Percentiles rank a stretch among this genome's conserved stretches.
These are phyloP conservation scores for Solanum sejunctum DNA, from an alignment of 257 asterid genomes.

Conservation along the genomic window DNA sequence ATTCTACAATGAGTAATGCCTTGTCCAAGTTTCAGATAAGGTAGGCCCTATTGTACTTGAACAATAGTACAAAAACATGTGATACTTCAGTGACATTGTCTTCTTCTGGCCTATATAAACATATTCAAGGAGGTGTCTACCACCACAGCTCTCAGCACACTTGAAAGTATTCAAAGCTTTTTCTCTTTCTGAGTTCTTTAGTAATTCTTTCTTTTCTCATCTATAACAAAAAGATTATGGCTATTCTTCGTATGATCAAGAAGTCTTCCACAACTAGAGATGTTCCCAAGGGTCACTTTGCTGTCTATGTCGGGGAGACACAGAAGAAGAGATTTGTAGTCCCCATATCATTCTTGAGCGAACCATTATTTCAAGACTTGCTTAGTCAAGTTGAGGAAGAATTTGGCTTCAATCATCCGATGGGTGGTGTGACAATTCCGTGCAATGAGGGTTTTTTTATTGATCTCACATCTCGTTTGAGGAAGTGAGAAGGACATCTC, in stretches of 20 bases:
- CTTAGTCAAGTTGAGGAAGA: constrained; percentile 26
- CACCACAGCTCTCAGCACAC: neutral
- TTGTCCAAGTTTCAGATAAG: neutral
- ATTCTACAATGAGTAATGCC: neutral
- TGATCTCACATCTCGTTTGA: constrained; percentile 17
- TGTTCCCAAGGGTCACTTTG: constrained; percentile 49
- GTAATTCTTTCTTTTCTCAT: neutral
- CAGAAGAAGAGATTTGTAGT: constrained; percentile 24
- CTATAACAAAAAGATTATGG: neutral
- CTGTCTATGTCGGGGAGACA: constrained; percentile 39
- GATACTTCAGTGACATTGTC: neutral
- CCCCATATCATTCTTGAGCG: constrained; percentile 24
- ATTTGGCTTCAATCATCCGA: constrained; percentile 36
- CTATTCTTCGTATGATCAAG: neutral
- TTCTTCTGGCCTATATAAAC: neutral
- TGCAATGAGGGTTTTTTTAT: constrained; percentile 24
- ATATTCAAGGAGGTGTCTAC: neutral
- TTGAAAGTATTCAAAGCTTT: neutral
- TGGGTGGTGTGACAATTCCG: constrained; percentile 52
- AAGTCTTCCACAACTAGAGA: neutral
- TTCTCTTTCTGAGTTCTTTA: neutral
- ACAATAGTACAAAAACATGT: neutral
- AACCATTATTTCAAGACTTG: constrained; percentile 29
- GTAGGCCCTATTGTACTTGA: neutral
- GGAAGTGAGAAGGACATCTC: neutral